Evolutionary conservation across 257 asterid genomes (phyloP).

Genomic region (Jacaranda copaia): DNA sequence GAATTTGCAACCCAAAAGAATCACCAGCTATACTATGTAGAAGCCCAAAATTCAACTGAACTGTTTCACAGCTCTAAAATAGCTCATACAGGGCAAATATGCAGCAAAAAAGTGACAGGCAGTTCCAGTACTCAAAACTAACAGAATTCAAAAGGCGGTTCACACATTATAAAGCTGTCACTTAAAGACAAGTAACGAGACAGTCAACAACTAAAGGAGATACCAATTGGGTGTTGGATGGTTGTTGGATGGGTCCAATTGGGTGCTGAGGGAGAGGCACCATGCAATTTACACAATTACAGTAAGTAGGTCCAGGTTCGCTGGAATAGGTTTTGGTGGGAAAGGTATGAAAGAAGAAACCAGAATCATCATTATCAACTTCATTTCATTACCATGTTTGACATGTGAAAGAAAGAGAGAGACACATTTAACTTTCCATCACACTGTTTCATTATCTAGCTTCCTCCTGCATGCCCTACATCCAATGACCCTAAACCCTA

Average conservation of each 20-base stretch:
- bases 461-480: background rate
- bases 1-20: background rate
- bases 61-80: constrained; percentile 18
- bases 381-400: background rate
- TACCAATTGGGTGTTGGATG: background rate
- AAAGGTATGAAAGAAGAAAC: background rate
- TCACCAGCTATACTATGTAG: background rate
- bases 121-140: background rate
- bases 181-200: no score
- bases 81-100: background rate
- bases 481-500: background rate
- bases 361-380: background rate
- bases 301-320: background rate
- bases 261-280: background rate
- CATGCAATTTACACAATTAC: background rate
- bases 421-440: background rate
- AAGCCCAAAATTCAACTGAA: background rate
- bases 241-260: background rate
- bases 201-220: background rate
- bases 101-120: constrained; percentile 9
- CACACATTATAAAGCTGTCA: background rate
- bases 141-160: constrained; percentile 4
- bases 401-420: background rate
- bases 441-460: background rate
- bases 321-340: background rate